Percentiles rank a stretch among this genome's conserved stretches.
phyloP scores from a whole-genome alignment of 306 rosid species.

The Vicia villosa region DNA sequence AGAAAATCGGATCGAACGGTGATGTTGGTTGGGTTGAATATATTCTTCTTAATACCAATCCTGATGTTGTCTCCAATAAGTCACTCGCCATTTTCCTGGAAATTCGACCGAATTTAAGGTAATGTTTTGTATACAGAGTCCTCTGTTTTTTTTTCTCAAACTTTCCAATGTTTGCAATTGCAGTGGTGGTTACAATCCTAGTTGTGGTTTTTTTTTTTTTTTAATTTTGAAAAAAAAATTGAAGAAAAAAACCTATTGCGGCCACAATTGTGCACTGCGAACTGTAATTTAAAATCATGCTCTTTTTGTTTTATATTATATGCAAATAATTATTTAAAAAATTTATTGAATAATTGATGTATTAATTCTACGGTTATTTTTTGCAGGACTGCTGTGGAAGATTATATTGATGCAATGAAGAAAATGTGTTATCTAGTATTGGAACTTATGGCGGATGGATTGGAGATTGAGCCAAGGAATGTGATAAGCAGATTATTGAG shows the following conservation, averaged over 20 bases:
- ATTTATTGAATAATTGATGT: too few species aligned
- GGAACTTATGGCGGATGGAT: conserved; percentile 70
- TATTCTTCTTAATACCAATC: conserved; percentile 68
- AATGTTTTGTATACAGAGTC: conserved; percentile 14
- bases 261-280: too few species aligned
- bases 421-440: conserved; percentile 48
- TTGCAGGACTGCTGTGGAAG: conserved; percentile 48
- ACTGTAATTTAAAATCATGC: too few species aligned
- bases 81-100: conserved; percentile 46
- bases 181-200: too few species aligned
- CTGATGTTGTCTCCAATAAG: conserved; percentile 51
- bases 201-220: too few species aligned
- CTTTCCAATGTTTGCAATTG: too few species aligned
- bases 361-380: too few species aligned
- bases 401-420: conserved; percentile 60
- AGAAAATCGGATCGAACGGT: conserved; percentile 72
- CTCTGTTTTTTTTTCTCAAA: conserved; percentile 40
- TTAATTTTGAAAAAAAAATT: too few species aligned
- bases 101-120: conserved; percentile 55
- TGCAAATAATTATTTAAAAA: too few species aligned
- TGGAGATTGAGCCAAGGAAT: conserved; percentile 51
- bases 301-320: too few species aligned
- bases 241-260: too few species aligned
- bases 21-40: conserved; percentile 91
- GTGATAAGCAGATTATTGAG: conserved; percentile 52